Conservation (phyloP, 805 yeast genomes). For the Pichia gijzeniarum region DNA sequence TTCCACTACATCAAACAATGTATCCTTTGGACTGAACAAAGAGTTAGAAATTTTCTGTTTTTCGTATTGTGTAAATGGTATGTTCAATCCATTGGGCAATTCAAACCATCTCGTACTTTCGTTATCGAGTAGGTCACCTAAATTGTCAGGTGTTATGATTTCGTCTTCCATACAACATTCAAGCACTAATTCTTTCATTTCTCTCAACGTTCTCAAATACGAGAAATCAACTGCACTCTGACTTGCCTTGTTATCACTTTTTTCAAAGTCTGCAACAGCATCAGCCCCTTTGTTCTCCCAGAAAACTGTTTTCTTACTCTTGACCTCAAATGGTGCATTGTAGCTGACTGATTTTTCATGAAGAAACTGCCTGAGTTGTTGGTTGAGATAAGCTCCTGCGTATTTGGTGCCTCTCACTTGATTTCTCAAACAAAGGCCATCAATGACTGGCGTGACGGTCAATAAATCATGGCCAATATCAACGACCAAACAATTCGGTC, state of each 20-base stretch:
- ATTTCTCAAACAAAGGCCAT: conserved; percentile 68
- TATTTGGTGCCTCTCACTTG: conserved; percentile 65
- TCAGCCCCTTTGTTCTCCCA: conserved; percentile 24
- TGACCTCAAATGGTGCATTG: conserved; percentile 45
- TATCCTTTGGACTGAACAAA: conserved; percentile 55
- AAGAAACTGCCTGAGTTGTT: conserved; percentile 43
- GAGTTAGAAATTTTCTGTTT: conserved; percentile 64
- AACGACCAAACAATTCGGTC: conserved; percentile 80
- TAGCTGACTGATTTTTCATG: conserved; percentile 29
- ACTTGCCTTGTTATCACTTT: conserved; percentile 27
- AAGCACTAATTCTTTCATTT: conserved; percentile 67
- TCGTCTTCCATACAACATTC: conserved; percentile 35
- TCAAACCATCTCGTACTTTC: conserved; percentile 50
- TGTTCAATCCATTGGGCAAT: conserved; percentile 66
- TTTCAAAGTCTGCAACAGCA: conserved; percentile 23
- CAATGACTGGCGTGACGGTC: conserved; percentile 76
- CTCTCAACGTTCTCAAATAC: conserved; percentile 50
- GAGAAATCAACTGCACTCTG: conserved; percentile 52
- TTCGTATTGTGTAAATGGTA: conserved; percentile 49
- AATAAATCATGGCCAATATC: conserved; percentile 77
- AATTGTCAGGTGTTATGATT: conserved; percentile 22
- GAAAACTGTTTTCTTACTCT: conserved; percentile 33
- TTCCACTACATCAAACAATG: conserved; percentile 19
- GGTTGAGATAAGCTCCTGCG: conserved; percentile 63
- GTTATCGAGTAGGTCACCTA: conserved; percentile 19